Evolutionary conservation across 192 early-diverging fungal species (phyloP), one percentile per base, ranked within the genome.

Genomic region (Diversispora epigaea): DNA sequence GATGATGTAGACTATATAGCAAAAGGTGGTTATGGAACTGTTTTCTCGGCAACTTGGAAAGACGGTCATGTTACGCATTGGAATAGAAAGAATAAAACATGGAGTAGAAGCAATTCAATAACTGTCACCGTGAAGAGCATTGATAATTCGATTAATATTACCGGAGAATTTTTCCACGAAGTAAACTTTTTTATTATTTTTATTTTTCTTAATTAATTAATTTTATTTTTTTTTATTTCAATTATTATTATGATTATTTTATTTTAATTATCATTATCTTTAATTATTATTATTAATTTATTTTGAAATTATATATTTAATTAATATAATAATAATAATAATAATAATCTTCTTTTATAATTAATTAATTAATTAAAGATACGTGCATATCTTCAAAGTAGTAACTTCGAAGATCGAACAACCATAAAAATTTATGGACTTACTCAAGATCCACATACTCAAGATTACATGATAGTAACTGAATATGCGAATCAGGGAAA

Each of bases 51-150:
- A 6, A 73, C 9, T 61, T 73, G 71, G 71, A 8, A 3, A 8
- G 7, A 61, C n/a, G 71, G 57, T 14, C 9, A 40, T n/a, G 17
- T 70, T n/a, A 32, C 55, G 4, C 21, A 47, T 61, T 73, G 71
- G 71, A 57, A 73, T 61, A 17, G 19, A 55, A 73, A 49, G n/a
- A 32, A 73, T 32, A 47, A 73, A 40, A 41, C 46, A 14, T 73
- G 71, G 71, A 6, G 22, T 46, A 60, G 71, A 17, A 39, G 10
- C 45, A 12, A 19, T 46, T 0, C 3, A 15, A n/a, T 19, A 8
- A 7, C 11, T 17, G 71, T 73, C 8, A 41, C 71, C 9, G 11
- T 73, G 49, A 70, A 70, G 17, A 14, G 11, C 8, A 40, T 70
- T 12, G 32, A 70, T 22, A 55, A 52, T 56, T 56, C 43, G 52